phyloP scores from a whole-genome alignment of 306 rosid species.

The Sindora glabra region DNA sequence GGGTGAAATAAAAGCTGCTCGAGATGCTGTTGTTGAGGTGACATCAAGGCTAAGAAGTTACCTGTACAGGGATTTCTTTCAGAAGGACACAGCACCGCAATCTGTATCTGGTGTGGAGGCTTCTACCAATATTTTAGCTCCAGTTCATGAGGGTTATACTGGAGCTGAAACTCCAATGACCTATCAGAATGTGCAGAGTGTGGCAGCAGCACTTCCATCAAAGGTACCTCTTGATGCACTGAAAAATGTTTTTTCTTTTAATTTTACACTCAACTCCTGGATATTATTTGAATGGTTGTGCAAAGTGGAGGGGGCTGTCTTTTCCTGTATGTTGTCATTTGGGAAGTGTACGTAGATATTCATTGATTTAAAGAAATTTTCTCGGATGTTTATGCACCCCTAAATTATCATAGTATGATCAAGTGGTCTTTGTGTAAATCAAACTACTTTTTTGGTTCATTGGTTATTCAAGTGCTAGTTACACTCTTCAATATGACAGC shows the following conservation, averaged over 20 bases:
- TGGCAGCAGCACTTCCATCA: conserved; percentile 31
- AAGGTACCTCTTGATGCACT: conserved; percentile 44
- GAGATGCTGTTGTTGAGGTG: conserved; percentile 89
- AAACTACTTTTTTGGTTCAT: background rate
- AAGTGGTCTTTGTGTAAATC: background rate
- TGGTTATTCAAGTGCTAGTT: background rate
- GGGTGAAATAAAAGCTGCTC: conserved; percentile 88
- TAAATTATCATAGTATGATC: background rate
- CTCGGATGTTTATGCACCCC: background rate
- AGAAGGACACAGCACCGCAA: conserved; percentile 50
- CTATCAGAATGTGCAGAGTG: conserved; percentile 50
- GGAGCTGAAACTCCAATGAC: conserved; percentile 36
- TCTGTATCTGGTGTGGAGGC: conserved; percentile 39
- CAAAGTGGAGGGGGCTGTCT: background rate
- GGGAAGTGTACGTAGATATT: background rate
- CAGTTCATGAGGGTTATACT: conserved; percentile 32
- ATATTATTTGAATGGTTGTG: conserved; percentile 2
- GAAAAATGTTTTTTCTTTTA: background rate
- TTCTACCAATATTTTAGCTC: conserved; percentile 37
- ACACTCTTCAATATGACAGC: background rate
- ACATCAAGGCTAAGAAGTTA: conserved; percentile 80
- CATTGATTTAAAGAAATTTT: no score
- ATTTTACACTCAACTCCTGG: background rate
- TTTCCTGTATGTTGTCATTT: background rate
- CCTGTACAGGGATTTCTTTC: conserved; percentile 65